A percentile compares a stretch with the other conserved stretches of the same genome.
Evolutionary conservation across 2,329 filamentous ascomycete species (phyloP).

Genomic region (Botrytis medusae): DNA sequence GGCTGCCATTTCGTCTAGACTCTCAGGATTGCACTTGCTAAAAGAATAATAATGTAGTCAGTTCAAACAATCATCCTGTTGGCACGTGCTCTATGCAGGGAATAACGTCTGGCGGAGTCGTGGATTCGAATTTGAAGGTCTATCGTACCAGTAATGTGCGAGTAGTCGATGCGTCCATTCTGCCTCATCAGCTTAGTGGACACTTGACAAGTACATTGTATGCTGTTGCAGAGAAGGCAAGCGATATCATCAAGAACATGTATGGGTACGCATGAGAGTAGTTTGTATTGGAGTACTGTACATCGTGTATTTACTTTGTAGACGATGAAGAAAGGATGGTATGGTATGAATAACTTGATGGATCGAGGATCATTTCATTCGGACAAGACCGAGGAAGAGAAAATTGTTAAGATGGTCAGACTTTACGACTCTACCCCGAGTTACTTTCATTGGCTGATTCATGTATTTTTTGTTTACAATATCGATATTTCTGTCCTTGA

Average conservation of each 20-base stretch:
- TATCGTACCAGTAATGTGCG: slow-evolving; percentile 28
- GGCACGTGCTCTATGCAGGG: slow-evolving; percentile 31
- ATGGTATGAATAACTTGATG: not conserved
- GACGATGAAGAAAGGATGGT: not conserved
- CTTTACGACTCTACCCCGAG: not conserved
- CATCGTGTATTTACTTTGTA: not conserved
- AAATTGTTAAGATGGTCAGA: not conserved
- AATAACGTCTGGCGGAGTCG: slow-evolving; percentile 27
- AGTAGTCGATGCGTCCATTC: slow-evolving; percentile 31
- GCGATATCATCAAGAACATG: slow-evolving; percentile 25
- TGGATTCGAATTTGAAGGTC: slow-evolving; percentile 29
- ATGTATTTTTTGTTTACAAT: not conserved
- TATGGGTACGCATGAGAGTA: not conserved
- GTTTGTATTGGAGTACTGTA: not conserved
- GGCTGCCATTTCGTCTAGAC: not conserved
- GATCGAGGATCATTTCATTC: not conserved
- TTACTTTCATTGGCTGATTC: not conserved
- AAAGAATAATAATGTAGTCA: not conserved
- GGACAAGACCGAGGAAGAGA: not conserved
- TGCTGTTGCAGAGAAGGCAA: slow-evolving; percentile 29
- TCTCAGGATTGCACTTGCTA: not conserved
- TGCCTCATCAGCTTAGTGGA: slow-evolving; percentile 26
- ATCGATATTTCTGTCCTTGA: not conserved
- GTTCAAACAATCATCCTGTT: slow-evolving; percentile 26
- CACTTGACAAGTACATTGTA: slow-evolving; percentile 30